Evolutionary conservation across 2,329 filamentous ascomycete species (phyloP).

Genomic region (Colletotrichum sp.): DNA sequence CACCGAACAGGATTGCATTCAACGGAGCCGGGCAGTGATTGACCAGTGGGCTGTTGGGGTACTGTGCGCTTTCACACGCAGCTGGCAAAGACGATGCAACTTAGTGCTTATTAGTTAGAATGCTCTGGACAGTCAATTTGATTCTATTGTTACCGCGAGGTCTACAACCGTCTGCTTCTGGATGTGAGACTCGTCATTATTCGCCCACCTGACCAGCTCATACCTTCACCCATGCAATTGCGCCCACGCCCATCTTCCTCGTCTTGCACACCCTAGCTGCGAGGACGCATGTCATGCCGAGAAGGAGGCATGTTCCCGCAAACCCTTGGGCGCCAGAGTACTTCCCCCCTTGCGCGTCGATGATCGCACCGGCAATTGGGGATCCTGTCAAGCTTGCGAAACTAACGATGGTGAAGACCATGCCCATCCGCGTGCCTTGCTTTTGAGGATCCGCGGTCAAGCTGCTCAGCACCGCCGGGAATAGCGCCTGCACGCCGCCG

Average conservation of each 20-base stretch:
- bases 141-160: not conserved
- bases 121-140: not conserved
- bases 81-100: not conserved
- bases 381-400: slow-evolving; percentile 48
- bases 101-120: not conserved
- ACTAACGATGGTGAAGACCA: slow-evolving; percentile 45
- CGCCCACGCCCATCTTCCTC: slow-evolving; percentile 1
- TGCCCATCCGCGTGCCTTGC: slow-evolving; percentile 47
- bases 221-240: slow-evolving; percentile 2
- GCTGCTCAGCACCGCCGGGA: slow-evolving; percentile 41
- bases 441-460: slow-evolving; percentile 43
- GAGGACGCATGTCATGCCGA: slow-evolving; percentile 20
- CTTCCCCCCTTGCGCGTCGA: slow-evolving; percentile 26
- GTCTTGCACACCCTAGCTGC: slow-evolving; percentile 18
- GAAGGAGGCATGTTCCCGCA: slow-evolving; percentile 16
- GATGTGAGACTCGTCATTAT: not conserved
- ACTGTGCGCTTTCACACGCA: not conserved
- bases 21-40: slow-evolving; percentile 43
- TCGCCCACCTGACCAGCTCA: not conserved
- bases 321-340: slow-evolving; percentile 28
- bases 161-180: not conserved
- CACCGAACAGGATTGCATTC: slow-evolving; percentile 59
- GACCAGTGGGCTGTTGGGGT: not conserved
- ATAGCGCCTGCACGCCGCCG: slow-evolving; percentile 33
- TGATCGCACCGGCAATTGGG: slow-evolving; percentile 36